Percentiles rank a stretch among this genome's conserved stretches.
Evolutionary conservation across 2,329 filamentous ascomycete genomes (phyloP).

Genomic region (Calonectria pseudoturangicola): DNA sequence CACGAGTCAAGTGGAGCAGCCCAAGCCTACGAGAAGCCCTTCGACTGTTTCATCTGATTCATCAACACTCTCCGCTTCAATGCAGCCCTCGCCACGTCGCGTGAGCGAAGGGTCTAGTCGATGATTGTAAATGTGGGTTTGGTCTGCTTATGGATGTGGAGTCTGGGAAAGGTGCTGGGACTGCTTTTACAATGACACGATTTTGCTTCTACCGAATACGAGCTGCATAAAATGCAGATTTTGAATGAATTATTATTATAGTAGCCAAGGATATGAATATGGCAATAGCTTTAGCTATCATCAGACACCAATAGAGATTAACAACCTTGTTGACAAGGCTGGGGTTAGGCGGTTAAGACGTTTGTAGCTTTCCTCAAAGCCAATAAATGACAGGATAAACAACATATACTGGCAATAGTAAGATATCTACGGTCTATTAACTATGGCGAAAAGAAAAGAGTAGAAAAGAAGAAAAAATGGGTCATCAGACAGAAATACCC

Average conservation of each 20-base stretch:
- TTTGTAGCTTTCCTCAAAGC: neutral
- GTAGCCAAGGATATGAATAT: neutral
- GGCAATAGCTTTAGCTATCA: too few species aligned
- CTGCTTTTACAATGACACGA: neutral
- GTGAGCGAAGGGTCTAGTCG: conserved; percentile 6
- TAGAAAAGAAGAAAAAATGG: neutral
- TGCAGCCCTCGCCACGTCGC: neutral
- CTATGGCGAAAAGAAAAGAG: neutral
- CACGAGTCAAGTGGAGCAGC: neutral
- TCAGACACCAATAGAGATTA: neutral
- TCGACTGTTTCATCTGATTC: conserved; percentile 17
- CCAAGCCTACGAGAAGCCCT: neutral
- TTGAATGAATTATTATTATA: conserved; percentile 10
- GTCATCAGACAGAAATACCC: neutral
- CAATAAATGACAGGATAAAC: neutral
- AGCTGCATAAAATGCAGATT: conserved; percentile 7
- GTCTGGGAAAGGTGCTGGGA: conserved; percentile 1
- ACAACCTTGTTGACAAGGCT: neutral
- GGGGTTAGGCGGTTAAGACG: neutral
- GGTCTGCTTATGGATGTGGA: conserved; percentile 8
- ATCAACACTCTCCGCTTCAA: neutral
- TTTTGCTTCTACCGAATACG: conserved; percentile 13
- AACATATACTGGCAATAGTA: neutral
- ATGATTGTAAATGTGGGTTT: neutral
- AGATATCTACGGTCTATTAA: neutral